Percentiles rank a stretch among this genome's conserved stretches.
Conservation (phyloP, 257 asterid genomes). For the Solanum bulbocastanum region DNA sequence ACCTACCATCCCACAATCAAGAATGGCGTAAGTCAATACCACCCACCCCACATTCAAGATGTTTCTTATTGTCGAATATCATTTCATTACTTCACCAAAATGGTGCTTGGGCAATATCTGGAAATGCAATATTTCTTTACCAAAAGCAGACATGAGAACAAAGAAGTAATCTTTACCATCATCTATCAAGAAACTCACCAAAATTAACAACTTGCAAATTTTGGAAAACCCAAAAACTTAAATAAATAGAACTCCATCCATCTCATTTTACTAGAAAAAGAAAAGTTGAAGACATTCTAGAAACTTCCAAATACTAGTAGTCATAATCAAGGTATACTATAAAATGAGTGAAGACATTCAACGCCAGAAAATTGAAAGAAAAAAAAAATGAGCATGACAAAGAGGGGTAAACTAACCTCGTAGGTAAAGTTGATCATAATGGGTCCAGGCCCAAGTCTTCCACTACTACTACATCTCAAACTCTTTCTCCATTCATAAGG, state of each 20-base stretch:
- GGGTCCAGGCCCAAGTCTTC: conserved; percentile 75
- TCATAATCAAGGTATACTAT: not conserved
- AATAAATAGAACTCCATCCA: not conserved
- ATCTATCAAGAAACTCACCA: not conserved
- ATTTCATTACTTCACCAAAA: not conserved
- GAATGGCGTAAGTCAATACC: not conserved
- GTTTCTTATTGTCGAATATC: not conserved
- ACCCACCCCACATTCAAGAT: not conserved
- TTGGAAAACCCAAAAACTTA: not conserved
- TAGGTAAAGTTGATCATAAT: conserved; percentile 61
- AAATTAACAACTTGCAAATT: not conserved
- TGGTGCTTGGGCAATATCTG: not conserved
- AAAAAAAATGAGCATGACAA: not conserved
- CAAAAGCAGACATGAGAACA: not conserved
- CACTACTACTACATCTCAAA: conserved; percentile 13
- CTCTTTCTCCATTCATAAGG: conserved; percentile 51
- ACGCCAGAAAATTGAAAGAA: not conserved
- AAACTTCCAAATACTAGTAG: not conserved
- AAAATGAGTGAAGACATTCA: not conserved
- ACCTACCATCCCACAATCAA: not conserved
- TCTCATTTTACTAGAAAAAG: not conserved
- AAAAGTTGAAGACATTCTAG: not conserved
- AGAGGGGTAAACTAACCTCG: conserved; percentile 34
- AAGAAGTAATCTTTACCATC: not conserved
- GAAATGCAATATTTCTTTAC: not conserved